Conservation (phyloP, 169 alveolate species). For the Ichthyophthirius multifiliis region DNA sequence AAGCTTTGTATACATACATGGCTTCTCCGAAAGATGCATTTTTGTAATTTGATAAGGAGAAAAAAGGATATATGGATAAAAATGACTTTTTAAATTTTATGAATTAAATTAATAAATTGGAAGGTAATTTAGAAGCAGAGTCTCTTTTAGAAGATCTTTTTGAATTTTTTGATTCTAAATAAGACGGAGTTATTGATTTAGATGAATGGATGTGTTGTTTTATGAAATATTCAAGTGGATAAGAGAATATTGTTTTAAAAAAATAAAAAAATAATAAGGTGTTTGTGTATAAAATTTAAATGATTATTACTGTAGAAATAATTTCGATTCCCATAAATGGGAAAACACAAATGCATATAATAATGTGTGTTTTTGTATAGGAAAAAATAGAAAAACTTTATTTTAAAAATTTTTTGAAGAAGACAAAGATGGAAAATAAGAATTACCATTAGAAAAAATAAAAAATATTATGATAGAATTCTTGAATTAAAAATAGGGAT, state of each 20-base stretch:
- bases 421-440: no score
- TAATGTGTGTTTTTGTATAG: not conserved
- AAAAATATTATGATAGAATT: no score
- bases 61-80: conserved; percentile 24
- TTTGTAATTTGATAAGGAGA: conserved; percentile 30
- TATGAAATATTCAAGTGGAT: not conserved
- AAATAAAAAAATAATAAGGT: not conserved
- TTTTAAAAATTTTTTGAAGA: not conserved
- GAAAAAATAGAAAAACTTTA: not conserved
- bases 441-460: no score
- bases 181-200: conserved; percentile 64
- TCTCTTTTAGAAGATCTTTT: conserved; percentile 57
- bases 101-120: not conserved
- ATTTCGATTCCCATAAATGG: not conserved
- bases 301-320: no score
- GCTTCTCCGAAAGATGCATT: conserved; percentile 46
- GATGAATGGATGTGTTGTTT: conserved; percentile 60
- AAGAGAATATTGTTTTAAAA: not conserved
- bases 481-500: no score
- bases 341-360: not conserved
- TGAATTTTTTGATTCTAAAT: conserved; percentile 59
- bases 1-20: conserved; percentile 24
- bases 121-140: conserved; percentile 15
- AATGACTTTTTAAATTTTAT: conserved; percentile 27
- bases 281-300: no score